These are phyloP conservation scores for Penicillium paneum DNA, from an alignment of 2,329 filamentous ascomycete species.

Conservation along the genomic window DNA sequence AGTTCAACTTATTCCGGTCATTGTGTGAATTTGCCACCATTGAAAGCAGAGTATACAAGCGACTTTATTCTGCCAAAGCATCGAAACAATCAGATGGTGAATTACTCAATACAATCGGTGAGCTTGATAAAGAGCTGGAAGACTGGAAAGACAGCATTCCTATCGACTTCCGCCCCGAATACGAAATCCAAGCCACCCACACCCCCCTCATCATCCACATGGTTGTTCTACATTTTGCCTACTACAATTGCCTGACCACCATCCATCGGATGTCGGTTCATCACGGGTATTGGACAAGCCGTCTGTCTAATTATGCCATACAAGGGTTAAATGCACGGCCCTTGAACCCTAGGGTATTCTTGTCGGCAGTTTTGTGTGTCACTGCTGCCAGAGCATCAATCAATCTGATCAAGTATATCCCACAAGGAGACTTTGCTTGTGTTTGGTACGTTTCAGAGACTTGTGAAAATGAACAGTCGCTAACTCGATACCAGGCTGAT, in stretches of 20 bases:
- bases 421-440: conserved; percentile 88
- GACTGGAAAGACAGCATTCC: conserved; percentile 96
- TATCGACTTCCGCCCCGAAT: conserved; percentile 91
- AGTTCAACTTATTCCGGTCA: conserved; percentile 89
- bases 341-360: conserved; percentile 89
- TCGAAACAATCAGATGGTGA: conserved; percentile 90
- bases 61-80: conserved; percentile 87
- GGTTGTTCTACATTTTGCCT: conserved; percentile 90
- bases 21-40: conserved; percentile 92
- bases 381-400: conserved; percentile 91
- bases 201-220: conserved; percentile 92
- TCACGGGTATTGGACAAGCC: conserved; percentile 96
- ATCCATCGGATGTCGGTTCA: conserved; percentile 99
- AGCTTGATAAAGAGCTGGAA: conserved; percentile 84
- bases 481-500: conserved; percentile 61
- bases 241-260: conserved; percentile 96
- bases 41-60: conserved; percentile 90
- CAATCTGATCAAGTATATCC: conserved; percentile 90
- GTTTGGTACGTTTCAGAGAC: conserved; percentile 69
- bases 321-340: conserved; percentile 88
- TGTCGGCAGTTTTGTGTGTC: conserved; percentile 87
- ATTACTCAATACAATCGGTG: conserved; percentile 89
- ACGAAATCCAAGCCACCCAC: conserved; percentile 90
- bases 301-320: conserved; percentile 90
- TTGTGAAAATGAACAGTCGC: background rate